Percentiles rank a stretch among this genome's conserved stretches.
Conservation (phyloP, 1,139 yeast genomes). For the Debaryomycetaceae sp. region DNA sequence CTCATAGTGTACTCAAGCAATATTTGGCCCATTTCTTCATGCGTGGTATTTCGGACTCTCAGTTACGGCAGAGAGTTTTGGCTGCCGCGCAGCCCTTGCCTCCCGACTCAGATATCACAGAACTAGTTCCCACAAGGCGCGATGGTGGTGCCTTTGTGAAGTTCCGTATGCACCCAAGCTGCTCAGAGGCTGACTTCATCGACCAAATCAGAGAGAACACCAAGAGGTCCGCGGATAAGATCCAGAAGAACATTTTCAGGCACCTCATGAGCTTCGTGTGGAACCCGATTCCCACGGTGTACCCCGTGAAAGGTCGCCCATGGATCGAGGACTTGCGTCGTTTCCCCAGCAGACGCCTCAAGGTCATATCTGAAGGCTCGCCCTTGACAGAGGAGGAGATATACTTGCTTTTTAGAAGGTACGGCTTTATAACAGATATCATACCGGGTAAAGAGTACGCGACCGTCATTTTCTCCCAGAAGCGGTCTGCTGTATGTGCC, state of each 20-base stretch:
- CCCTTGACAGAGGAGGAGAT: slow-evolving; percentile 74
- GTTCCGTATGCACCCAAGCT: slow-evolving; percentile 46
- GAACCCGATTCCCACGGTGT: slow-evolving; percentile 30
- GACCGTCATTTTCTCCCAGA: slow-evolving; percentile 40
- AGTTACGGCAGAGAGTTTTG: slow-evolving; percentile 13
- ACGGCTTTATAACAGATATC: slow-evolving; percentile 75
- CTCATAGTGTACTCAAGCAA: slow-evolving; percentile 9
- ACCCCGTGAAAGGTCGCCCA: slow-evolving; percentile 80
- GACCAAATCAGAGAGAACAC: slow-evolving; percentile 41
- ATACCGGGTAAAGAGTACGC: slow-evolving; percentile 44
- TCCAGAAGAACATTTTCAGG: slow-evolving; percentile 20
- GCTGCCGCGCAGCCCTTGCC: slow-evolving; percentile 24
- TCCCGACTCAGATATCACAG: slow-evolving; percentile 16
- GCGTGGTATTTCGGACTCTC: slow-evolving; percentile 8
- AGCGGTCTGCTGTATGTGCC: slow-evolving; percentile 73
- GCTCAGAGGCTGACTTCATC: slow-evolving; percentile 40
- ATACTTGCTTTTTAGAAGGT: slow-evolving; percentile 73
- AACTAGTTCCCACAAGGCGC: slow-evolving; percentile 56
- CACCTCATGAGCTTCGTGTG: slow-evolving; percentile 2
- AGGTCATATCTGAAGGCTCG: slow-evolving; percentile 63
- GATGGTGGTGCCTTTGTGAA: slow-evolving; percentile 95
- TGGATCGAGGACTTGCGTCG: slow-evolving; percentile 93
- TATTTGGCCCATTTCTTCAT: slow-evolving; percentile 11
- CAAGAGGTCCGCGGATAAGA: slow-evolving; percentile 14
- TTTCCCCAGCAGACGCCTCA: slow-evolving; percentile 52